A percentile compares a stretch with the other conserved stretches of the same genome.
These are phyloP conservation scores for Vitis labrusca DNA, from an alignment of 164 flowering plant species.

Conservation along the genomic window DNA sequence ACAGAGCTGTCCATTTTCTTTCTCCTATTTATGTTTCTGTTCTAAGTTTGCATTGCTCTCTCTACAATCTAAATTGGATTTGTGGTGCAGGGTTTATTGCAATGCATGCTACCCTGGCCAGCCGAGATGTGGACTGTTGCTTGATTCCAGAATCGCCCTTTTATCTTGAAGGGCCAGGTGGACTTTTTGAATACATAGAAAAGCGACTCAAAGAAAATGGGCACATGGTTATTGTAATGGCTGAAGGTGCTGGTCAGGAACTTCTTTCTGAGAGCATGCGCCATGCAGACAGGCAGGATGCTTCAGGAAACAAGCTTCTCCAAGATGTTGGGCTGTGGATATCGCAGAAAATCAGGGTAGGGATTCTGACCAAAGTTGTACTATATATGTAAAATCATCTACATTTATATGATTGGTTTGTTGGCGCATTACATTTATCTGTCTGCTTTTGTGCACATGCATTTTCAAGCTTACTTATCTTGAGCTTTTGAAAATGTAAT, in stretches of 20 bases:
- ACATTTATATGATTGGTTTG: not conserved
- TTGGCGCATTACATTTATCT: too few relatives aligned
- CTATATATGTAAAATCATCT: not conserved
- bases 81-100: slow-evolving; percentile 87
- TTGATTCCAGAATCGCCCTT: slow-evolving; percentile 97
- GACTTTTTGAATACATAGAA: slow-evolving; percentile 83
- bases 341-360: slow-evolving; percentile 77
- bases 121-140: slow-evolving; percentile 98
- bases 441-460: too few relatives aligned
- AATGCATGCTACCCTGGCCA: slow-evolving; percentile 97
- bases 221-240: slow-evolving; percentile 92
- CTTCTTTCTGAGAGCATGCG: slow-evolving; percentile 53
- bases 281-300: slow-evolving; percentile 48
- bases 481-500: too few relatives aligned
- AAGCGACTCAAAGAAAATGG: slow-evolving; percentile 81
- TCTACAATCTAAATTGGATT: not conserved
- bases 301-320: slow-evolving; percentile 86
- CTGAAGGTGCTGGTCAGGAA: slow-evolving; percentile 98
- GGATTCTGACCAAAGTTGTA: not conserved
- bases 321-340: slow-evolving; percentile 93
- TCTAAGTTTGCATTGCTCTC: not conserved
- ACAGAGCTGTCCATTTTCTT: not conserved
- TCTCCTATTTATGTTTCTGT: not conserved
- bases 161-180: slow-evolving; percentile 89
- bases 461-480: too few relatives aligned